phyloP scores from a whole-genome alignment of 805 yeast species.

The Ogataea neopini region DNA sequence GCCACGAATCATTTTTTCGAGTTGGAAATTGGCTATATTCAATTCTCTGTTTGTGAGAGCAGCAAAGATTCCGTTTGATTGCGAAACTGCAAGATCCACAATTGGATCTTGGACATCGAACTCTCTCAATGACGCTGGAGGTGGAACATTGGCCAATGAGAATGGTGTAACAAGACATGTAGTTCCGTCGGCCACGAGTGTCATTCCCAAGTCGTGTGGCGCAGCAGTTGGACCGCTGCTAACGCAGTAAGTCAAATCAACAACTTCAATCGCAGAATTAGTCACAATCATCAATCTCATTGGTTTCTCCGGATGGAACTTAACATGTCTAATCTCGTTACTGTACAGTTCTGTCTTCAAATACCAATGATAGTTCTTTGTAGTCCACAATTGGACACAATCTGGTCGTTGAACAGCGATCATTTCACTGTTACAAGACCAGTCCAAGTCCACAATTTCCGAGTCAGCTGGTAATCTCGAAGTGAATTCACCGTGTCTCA shows the following conservation, averaged over 20 bases:
- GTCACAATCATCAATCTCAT: constrained; percentile 70
- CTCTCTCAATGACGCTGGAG: constrained; percentile 81
- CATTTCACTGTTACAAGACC: constrained; percentile 83
- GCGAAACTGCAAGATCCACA: constrained; percentile 62
- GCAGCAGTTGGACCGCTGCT: constrained; percentile 66
- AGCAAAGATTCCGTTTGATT: constrained; percentile 59
- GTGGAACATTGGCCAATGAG: constrained; percentile 86
- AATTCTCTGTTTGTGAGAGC: constrained; percentile 51
- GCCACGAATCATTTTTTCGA: constrained; percentile 42
- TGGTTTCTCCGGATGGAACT: constrained; percentile 92
- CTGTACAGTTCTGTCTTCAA: constrained; percentile 72
- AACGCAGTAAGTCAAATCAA: constrained; percentile 65
- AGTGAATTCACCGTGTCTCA: constrained; percentile 83
- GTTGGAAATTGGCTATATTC: constrained; percentile 48
- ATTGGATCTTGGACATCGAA: constrained; percentile 56
- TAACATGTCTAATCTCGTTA: constrained; percentile 43
- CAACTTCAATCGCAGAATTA: constrained; percentile 50
- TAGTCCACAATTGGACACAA: constrained; percentile 83
- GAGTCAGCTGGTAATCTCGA: constrained; percentile 59
- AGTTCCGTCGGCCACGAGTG: constrained; percentile 77
- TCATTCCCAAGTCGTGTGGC: constrained; percentile 77
- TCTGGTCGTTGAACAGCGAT: constrained; percentile 65
- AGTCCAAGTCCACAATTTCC: constrained; percentile 53
- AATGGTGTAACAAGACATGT: constrained; percentile 78
- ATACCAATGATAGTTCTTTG: constrained; percentile 95